These are phyloP conservation scores for Lepidium didymum DNA, from an alignment of 345 rosid species.

Conservation along the genomic window DNA sequence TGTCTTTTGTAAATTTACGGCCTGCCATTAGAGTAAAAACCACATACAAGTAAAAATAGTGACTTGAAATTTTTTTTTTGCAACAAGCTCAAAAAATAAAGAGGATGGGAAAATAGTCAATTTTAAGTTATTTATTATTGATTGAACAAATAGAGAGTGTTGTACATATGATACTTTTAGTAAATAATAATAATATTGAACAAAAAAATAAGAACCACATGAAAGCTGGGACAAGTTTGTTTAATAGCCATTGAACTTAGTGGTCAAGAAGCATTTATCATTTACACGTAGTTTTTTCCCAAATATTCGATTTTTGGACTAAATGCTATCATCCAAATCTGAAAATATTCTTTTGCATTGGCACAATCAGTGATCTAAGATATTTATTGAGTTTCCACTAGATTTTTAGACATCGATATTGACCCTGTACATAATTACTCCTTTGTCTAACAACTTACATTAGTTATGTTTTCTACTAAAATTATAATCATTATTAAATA, in stretches of 20 bases:
- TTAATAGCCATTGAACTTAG: conserved; percentile 9
- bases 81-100: too few relatives aligned
- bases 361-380: not conserved
- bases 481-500: too few relatives aligned
- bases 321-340: not conserved
- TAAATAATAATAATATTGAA: not conserved
- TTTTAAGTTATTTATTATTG: not conserved
- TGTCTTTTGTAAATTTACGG: too few relatives aligned
- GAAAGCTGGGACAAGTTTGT: not conserved
- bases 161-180: not conserved
- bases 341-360: not conserved
- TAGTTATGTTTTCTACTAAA: too few relatives aligned
- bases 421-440: not conserved
- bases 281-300: conserved; percentile 6
- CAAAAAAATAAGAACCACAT: conserved; percentile 2
- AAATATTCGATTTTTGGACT: not conserved
- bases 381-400: not conserved
- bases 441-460: not conserved
- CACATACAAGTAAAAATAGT: too few relatives aligned
- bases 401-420: not conserved
- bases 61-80: too few relatives aligned
- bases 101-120: too few relatives aligned
- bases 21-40: too few relatives aligned
- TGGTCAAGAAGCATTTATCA: conserved; percentile 12
- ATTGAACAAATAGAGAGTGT: too few relatives aligned